Evolutionary conservation across 768 basidiomycete species (phyloP).

Genomic region (Lactarius hatsudake): DNA sequence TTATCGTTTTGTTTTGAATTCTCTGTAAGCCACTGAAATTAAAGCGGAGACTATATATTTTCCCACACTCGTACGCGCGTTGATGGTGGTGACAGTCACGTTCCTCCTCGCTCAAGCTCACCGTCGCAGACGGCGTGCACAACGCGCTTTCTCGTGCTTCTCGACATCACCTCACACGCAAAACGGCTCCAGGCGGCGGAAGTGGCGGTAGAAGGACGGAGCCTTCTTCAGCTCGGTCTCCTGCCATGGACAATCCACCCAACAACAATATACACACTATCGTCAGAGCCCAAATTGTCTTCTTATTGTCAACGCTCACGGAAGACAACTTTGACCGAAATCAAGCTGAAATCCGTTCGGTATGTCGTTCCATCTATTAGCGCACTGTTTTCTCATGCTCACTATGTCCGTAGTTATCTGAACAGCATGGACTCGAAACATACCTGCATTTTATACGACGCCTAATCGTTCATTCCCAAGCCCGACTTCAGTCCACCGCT

Average conservation of each 20-base stretch:
- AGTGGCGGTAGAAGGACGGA: conserved; percentile 38
- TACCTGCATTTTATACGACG: conserved; percentile 97
- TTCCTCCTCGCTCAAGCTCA: conserved; percentile 25
- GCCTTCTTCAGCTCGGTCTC: conserved; percentile 48
- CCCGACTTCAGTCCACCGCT: conserved; percentile 57
- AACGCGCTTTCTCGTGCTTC: conserved; percentile 23
- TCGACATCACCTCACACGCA: conserved; percentile 28
- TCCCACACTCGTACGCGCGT: conserved; percentile 17
- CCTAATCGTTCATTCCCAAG: conserved; percentile 85
- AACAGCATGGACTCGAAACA: conserved; percentile 95
- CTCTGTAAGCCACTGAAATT: conserved; percentile 5
- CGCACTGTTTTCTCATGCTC: conserved; percentile 22
- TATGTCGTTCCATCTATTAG: conserved; percentile 43
- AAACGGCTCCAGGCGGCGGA: conserved; percentile 39
- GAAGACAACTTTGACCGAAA: conserved; percentile 97
- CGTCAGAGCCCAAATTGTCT: conserved; percentile 96
- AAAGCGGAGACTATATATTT: conserved; percentile 15
- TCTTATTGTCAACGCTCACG: conserved; percentile 91
- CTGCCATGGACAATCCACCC: conserved; percentile 84
- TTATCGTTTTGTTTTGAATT: too few relatives aligned
- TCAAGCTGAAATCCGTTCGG: conserved; percentile 91
- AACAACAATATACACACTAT: conserved; percentile 86
- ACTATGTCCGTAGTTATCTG: conserved; percentile 67
- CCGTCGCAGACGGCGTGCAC: conserved; percentile 29
- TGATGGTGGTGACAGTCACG: conserved; percentile 12